Percentiles rank a stretch among this genome's conserved stretches.
Conservation (phyloP, 352 stramenopile species). For the Globisporangium nagaii region DNA sequence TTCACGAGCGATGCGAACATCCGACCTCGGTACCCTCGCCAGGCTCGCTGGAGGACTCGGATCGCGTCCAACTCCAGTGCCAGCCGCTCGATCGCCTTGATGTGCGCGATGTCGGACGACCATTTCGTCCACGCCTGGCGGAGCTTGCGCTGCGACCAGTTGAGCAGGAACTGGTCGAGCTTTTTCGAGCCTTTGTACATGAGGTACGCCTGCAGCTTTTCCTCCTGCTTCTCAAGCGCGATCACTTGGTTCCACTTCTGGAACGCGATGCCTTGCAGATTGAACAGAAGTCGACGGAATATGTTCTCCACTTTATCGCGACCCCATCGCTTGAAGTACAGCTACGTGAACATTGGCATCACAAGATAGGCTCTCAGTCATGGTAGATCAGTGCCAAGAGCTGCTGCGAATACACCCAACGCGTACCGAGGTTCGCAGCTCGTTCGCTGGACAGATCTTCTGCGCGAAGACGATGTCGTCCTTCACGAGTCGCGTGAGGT, state of each 20-base stretch:
- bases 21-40: conserved; percentile 39
- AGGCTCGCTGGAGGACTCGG: conserved; percentile 53
- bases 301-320: conserved; percentile 74
- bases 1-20: conserved; percentile 43
- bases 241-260: conserved; percentile 47
- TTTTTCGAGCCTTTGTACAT: conserved; percentile 80
- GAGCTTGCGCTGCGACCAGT: conserved; percentile 66
- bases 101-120: conserved; percentile 44
- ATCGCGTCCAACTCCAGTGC: conserved; percentile 46
- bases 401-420: neutral
- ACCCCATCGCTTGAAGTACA: conserved; percentile 81
- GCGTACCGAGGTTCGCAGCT: conserved; percentile 49
- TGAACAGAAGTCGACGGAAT: conserved; percentile 62
- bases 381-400: neutral
- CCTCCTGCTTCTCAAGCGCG: conserved; percentile 58
- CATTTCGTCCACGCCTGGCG: conserved; percentile 65
- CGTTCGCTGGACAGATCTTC: conserved; percentile 55
- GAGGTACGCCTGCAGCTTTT: conserved; percentile 65
- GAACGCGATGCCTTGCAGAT: conserved; percentile 59
- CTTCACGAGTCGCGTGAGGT: conserved; percentile 64
- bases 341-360: conserved; percentile 17
- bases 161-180: conserved; percentile 60
- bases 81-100: conserved; percentile 46
- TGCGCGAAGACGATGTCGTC: conserved; percentile 67
- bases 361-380: too few species aligned